Evolutionary conservation across 805 yeast genomes (phyloP).

Genomic region (Candida hungchunana): DNA sequence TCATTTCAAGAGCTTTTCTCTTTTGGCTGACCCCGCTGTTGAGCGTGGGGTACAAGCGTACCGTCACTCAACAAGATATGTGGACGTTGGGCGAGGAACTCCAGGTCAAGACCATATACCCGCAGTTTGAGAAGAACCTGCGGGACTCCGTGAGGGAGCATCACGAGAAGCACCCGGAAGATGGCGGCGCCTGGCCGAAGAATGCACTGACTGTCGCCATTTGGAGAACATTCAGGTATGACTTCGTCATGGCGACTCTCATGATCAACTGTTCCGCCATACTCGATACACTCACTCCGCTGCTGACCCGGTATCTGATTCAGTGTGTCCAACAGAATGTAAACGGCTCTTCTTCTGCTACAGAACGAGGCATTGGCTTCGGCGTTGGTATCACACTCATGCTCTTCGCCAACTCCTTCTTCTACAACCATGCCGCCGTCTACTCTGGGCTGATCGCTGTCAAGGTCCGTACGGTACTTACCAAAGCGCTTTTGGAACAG

Average conservation of each 20-base stretch:
- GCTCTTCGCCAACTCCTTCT: slow-evolving; percentile 42
- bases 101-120: slow-evolving; percentile 34
- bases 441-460: slow-evolving; percentile 58
- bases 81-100: slow-evolving; percentile 38
- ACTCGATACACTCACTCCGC: slow-evolving; percentile 37
- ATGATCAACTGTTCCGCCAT: slow-evolving; percentile 30
- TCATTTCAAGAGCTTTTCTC: slow-evolving; percentile 41
- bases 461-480: slow-evolving; percentile 59
- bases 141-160: slow-evolving; percentile 22
- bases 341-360: slow-evolving; percentile 33
- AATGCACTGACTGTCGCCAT: slow-evolving; percentile 36
- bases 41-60: slow-evolving; percentile 60
- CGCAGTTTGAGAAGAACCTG: slow-evolving; percentile 30
- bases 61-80: slow-evolving; percentile 57
- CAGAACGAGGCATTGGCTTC: slow-evolving; percentile 68
- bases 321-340: slow-evolving; percentile 41
- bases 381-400: slow-evolving; percentile 62
- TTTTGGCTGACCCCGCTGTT: slow-evolving; percentile 63
- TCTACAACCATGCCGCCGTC: slow-evolving; percentile 59
- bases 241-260: slow-evolving; percentile 34
- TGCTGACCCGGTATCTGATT: slow-evolving; percentile 48
- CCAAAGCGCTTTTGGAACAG: slow-evolving; percentile 66
- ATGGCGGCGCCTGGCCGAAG: slow-evolving; percentile 21
- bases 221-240: slow-evolving; percentile 39
- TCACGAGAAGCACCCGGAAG: no score